A percentile compares a stretch with the other conserved stretches of the same genome.
Evolutionary conservation across 345 rosid genomes (phyloP).

Genomic region (Excoecaria agallocha): DNA sequence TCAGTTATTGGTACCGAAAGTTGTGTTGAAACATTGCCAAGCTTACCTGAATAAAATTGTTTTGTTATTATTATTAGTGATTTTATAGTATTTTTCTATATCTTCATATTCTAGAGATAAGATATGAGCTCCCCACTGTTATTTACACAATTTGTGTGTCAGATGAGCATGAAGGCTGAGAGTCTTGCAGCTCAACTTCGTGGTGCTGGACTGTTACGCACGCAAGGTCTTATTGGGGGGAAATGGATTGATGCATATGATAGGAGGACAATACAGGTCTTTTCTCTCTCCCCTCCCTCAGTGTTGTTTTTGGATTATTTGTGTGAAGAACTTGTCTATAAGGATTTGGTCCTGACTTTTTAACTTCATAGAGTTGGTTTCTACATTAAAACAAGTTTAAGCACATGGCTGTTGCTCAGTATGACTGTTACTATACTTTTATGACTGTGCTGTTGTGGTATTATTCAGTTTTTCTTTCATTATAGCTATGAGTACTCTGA

Average conservation of each 20-base stretch:
- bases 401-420: not conserved
- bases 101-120: not conserved
- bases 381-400: not conserved
- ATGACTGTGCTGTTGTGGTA: not conserved
- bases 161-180: conserved; percentile 60
- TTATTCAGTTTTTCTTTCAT: not conserved
- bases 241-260: conserved; percentile 82
- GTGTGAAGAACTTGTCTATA: not conserved
- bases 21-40: not conserved
- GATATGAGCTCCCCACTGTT: not conserved
- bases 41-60: not conserved
- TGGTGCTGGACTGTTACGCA: conserved; percentile 53
- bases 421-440: not conserved
- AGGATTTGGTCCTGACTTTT: not conserved
- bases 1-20: not conserved
- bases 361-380: not conserved
- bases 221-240: conserved; percentile 80
- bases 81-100: not conserved
- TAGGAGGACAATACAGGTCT: conserved; percentile 66
- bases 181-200: conserved; percentile 45
- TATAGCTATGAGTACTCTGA: not conserved
- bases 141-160: conserved; percentile 15
- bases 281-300: not conserved
- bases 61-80: too few species aligned
- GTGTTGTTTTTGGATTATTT: too few species aligned